phyloP scores from a whole-genome alignment of 441 rosid genomes.

The Syzygium malaccense region DNA sequence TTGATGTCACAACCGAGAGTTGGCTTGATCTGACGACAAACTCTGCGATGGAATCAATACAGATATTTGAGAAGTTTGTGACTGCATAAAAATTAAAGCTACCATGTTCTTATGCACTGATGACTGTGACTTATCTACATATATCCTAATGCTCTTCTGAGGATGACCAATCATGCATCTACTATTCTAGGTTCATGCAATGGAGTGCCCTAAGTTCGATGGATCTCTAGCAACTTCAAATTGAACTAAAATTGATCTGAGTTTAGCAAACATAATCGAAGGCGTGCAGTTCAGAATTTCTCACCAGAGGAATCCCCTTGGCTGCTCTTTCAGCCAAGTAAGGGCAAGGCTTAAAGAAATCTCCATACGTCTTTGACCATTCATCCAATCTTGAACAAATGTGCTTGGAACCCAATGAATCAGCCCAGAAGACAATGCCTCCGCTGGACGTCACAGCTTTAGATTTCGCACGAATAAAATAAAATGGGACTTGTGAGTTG shows the following conservation, averaged over 20 bases:
- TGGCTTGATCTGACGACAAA: not conserved
- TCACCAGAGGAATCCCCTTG: slow-evolving; percentile 5
- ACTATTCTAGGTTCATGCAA: not conserved
- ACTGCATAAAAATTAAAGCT: not conserved
- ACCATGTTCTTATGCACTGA: not conserved
- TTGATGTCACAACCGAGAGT: not conserved
- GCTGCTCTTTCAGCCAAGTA: slow-evolving; percentile 9
- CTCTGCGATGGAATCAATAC: not conserved
- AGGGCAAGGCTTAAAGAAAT: slow-evolving; percentile 9
- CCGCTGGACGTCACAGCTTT: slow-evolving; percentile 3
- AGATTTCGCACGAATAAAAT: not conserved
- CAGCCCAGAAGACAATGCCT: slow-evolving; percentile 20
- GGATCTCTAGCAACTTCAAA: not conserved
- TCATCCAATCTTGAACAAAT: slow-evolving; percentile 4
- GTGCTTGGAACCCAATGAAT: slow-evolving; percentile 9
- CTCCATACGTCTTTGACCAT: slow-evolving; percentile 10
- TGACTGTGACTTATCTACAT: not conserved
- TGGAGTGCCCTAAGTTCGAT: not conserved
- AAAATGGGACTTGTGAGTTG: not conserved
- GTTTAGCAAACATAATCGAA: not conserved
- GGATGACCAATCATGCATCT: not conserved
- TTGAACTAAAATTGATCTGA: not conserved
- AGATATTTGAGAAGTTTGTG: not conserved
- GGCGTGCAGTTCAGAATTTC: not conserved
- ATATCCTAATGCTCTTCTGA: not conserved